These are phyloP conservation scores for Flaveria ramosissima DNA, from an alignment of 129 eudicot species.

Conservation along the genomic window DNA sequence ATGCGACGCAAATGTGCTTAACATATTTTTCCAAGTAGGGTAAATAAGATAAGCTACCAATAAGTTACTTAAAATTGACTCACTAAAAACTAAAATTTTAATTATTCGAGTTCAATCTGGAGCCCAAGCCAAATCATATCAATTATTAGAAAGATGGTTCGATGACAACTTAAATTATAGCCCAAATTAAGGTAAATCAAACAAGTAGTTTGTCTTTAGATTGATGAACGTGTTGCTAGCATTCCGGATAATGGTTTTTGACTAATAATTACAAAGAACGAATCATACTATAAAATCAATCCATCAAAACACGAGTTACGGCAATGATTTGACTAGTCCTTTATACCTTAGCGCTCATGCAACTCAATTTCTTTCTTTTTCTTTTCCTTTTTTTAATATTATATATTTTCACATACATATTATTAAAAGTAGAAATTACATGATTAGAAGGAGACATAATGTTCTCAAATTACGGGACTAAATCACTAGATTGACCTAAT, in stretches of 20 bases:
- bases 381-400: neutral
- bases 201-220: conserved; percentile 10
- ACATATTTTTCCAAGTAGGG: too few relatives aligned
- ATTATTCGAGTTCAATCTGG: too few relatives aligned
- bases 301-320: conserved; percentile 17
- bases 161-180: neutral
- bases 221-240: neutral
- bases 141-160: too few relatives aligned
- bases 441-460: conserved; percentile 30
- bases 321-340: conserved; percentile 19
- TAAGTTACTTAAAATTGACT: too few relatives aligned
- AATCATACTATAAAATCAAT: conserved; percentile 14
- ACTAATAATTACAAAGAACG: neutral
- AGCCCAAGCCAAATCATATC: too few relatives aligned
- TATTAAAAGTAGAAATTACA: conserved; percentile 14
- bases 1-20: too few relatives aligned
- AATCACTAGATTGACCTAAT: neutral
- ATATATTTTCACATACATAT: neutral
- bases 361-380: neutral
- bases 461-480: conserved; percentile 1
- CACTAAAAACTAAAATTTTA: too few relatives aligned
- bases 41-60: too few relatives aligned
- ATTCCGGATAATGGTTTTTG: conserved; percentile 3
- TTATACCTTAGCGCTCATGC: conserved; percentile 5
- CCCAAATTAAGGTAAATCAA: neutral